Conservation (phyloP, 1,284 basidiomycete genomes). For the Pseudozyma sp. region DNA sequence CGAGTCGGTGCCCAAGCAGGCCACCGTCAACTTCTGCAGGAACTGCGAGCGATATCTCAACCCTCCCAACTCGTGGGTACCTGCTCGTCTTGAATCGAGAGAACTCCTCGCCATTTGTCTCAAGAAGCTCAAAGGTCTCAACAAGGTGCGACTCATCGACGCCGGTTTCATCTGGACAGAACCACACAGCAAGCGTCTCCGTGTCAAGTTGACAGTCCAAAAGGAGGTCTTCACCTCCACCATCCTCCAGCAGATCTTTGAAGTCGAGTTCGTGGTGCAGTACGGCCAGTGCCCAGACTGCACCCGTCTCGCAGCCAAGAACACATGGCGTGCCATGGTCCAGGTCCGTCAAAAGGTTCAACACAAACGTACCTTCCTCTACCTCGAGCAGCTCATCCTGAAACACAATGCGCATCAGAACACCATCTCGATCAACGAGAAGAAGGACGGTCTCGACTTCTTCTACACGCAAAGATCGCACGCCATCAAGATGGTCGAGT, state of each 20-base stretch:
- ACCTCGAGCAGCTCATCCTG: constrained; percentile 95
- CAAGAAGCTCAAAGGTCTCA: constrained; percentile 92
- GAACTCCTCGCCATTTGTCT: constrained; percentile 82
- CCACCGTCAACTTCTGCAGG: constrained; percentile 90
- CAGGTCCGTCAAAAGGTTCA: constrained; percentile 90
- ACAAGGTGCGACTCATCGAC: constrained; percentile 93
- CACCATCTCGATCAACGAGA: constrained; percentile 91
- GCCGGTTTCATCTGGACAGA: constrained; percentile 99
- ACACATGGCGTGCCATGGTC: constrained; percentile 96
- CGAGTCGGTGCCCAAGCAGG: constrained; percentile 97
- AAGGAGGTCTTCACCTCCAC: constrained; percentile 97
- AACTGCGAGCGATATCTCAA: constrained; percentile 97
- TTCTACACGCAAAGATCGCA: constrained; percentile 91
- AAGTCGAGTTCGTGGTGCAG: constrained; percentile 94
- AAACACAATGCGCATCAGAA: constrained; percentile 98
- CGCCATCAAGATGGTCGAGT: constrained; percentile 98
- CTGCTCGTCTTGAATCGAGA: constrained; percentile 87
- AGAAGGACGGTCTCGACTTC: constrained; percentile 94
- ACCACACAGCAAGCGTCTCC: constrained; percentile 91
- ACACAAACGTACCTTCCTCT: constrained; percentile 97
- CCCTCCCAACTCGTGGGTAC: constrained; percentile 87
- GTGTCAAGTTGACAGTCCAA: constrained; percentile 95
- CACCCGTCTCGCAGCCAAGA: constrained; percentile 92
- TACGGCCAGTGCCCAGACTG: constrained; percentile 96
- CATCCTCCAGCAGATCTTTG: constrained; percentile 96